Conservation (phyloP, 768 basidiomycete genomes). For the Clathrus columnatus region DNA sequence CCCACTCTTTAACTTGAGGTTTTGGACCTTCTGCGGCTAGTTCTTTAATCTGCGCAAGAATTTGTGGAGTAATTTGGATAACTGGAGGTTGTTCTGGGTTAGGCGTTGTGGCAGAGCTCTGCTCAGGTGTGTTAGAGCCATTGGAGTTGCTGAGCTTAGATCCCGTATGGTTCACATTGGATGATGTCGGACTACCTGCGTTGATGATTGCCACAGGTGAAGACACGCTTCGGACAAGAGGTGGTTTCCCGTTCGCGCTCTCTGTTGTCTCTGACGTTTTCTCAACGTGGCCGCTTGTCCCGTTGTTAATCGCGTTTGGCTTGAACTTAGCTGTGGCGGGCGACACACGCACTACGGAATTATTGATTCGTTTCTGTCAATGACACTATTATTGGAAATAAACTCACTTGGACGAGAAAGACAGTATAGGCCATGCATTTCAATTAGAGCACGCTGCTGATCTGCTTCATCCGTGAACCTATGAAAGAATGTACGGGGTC, state of each 20-base stretch:
- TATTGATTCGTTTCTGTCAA: constrained; percentile 26
- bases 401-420: constrained; percentile 77
- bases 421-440: constrained; percentile 89
- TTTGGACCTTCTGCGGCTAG: not conserved
- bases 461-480: constrained; percentile 86
- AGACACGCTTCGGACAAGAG: not conserved
- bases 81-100: not conserved
- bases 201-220: not conserved
- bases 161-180: not conserved
- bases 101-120: not conserved
- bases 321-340: constrained; percentile 86
- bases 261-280: not conserved
- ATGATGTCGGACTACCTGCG: not conserved
- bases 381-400: constrained; percentile 4
- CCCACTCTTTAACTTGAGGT: not conserved
- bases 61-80: not conserved
- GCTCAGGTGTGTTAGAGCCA: not conserved
- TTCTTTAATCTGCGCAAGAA: constrained; percentile 2
- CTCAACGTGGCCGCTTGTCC: not conserved
- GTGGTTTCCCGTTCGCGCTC: not conserved
- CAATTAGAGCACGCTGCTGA: constrained; percentile 80
- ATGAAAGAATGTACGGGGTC: constrained; percentile 14
- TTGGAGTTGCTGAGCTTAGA: not conserved
- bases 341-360: constrained; percentile 70
- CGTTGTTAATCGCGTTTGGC: constrained; percentile 30